phyloP scores from a whole-genome alignment of 1,284 basidiomycete species.

The Heterobasidion annosum region DNA sequence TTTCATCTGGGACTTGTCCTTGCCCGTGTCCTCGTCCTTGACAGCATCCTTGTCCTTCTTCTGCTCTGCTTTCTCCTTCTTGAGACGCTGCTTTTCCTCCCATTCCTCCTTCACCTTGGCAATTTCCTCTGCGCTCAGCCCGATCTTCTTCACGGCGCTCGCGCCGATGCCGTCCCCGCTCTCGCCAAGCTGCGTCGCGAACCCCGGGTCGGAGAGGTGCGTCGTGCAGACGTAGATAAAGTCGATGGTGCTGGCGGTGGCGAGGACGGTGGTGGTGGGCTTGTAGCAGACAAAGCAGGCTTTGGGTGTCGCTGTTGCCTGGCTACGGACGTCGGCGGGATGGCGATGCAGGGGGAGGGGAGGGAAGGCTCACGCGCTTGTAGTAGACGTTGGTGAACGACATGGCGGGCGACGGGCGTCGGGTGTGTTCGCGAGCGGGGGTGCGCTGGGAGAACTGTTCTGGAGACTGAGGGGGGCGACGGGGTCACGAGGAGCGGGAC shows the following conservation, averaged over 20 bases:
- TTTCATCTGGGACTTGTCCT: conserved; percentile 8
- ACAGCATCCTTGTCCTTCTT: conserved; percentile 25
- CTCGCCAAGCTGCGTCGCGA: conserved; percentile 49
- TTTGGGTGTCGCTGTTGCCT: conserved; percentile 62
- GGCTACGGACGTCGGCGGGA: conserved; percentile 4
- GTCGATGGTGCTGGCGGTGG: conserved; percentile 66
- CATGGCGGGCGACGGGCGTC: conserved; percentile 26
- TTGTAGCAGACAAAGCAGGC: conserved; percentile 67
- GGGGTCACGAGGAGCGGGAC: too few relatives aligned
- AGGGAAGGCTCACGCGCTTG: conserved; percentile 53
- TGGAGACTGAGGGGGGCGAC: neutral
- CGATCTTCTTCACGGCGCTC: conserved; percentile 16
- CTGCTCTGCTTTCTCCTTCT: conserved; percentile 46
- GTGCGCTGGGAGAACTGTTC: neutral
- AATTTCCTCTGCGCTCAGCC: conserved; percentile 53
- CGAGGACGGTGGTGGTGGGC: conserved; percentile 65
- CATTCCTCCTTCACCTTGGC: conserved; percentile 69
- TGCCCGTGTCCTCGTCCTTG: conserved; percentile 7
- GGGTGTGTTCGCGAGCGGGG: neutral
- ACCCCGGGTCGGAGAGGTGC: conserved; percentile 63
- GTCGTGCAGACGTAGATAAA: conserved; percentile 65
- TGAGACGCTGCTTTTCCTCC: conserved; percentile 55
- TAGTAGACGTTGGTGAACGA: conserved; percentile 73
- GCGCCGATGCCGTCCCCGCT: conserved; percentile 22
- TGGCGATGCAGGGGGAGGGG: neutral